phyloP scores from a whole-genome alignment of 1,284 basidiomycete genomes.

The Anthracocystis setariae region DNA sequence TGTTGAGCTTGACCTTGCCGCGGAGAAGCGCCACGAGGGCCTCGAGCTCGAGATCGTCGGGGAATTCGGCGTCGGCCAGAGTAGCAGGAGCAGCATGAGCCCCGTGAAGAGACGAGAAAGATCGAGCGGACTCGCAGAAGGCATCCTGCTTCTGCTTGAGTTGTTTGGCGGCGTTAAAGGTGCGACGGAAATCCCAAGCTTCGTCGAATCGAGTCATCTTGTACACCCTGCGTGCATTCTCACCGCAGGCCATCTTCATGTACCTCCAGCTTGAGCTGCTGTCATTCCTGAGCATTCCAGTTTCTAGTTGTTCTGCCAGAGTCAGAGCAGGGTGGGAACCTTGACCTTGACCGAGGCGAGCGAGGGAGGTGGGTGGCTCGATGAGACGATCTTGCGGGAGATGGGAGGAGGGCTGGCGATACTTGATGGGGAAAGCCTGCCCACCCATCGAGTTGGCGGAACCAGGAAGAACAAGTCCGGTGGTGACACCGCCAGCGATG shows the following conservation, averaged over 20 bases:
- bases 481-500: constrained; percentile 77
- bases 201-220: constrained; percentile 72
- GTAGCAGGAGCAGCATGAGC: constrained; percentile 73
- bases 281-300: constrained; percentile 53
- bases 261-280: constrained; percentile 56
- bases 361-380: constrained; percentile 57
- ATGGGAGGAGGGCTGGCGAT: constrained; percentile 62
- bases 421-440: constrained; percentile 77
- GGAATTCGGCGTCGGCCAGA: constrained; percentile 74
- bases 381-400: constrained; percentile 49
- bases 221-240: constrained; percentile 71
- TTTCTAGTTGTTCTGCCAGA: constrained; percentile 1
- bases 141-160: constrained; percentile 80
- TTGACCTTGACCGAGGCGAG: constrained; percentile 47
- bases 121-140: constrained; percentile 71
- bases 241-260: constrained; percentile 69
- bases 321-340: background rate
- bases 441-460: constrained; percentile 76
- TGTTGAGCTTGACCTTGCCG: constrained; percentile 75
- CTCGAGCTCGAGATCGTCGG: constrained; percentile 83
- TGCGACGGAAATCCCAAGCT: constrained; percentile 73
- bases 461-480: constrained; percentile 76
- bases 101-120: constrained; percentile 28
- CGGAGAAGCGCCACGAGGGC: constrained; percentile 85
- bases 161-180: constrained; percentile 78